Conservation (phyloP, 257 asterid species). For the Solanum commersonii region DNA sequence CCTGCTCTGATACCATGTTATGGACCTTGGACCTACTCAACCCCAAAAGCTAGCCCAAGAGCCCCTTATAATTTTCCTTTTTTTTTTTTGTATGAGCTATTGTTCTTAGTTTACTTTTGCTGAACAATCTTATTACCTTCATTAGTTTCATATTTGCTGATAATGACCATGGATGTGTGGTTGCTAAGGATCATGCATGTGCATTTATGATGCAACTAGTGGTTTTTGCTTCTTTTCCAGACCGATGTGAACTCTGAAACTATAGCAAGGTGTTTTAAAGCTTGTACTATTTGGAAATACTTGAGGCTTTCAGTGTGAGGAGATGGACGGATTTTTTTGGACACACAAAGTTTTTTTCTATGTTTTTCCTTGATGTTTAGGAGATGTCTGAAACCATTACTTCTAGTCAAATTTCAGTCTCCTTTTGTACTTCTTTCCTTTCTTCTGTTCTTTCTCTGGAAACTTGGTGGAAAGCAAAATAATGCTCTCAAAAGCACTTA, state of each 20-base stretch:
- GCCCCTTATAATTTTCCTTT: background rate
- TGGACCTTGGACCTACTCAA: background rate
- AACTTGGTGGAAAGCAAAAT: background rate
- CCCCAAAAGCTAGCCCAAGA: background rate
- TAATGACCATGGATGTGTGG: background rate
- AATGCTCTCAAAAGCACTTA: background rate
- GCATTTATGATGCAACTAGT: background rate
- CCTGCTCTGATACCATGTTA: background rate
- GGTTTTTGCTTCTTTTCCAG: background rate
- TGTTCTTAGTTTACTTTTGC: background rate
- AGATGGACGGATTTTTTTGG: background rate
- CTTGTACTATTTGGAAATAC: background rate
- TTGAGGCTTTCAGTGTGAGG: background rate
- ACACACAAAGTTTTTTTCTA: background rate
- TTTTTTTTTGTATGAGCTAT: background rate
- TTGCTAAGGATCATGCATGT: background rate
- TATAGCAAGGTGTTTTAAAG: background rate
- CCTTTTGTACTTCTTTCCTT: background rate
- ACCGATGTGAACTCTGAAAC: background rate
- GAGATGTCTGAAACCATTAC: background rate
- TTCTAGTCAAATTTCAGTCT: background rate
- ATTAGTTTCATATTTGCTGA: background rate
- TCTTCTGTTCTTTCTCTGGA: background rate
- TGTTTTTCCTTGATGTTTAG: background rate
- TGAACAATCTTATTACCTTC: background rate